Evolutionary conservation across 2,329 filamentous ascomycete genomes (phyloP).

Genomic region (Trichoderma sp.): DNA sequence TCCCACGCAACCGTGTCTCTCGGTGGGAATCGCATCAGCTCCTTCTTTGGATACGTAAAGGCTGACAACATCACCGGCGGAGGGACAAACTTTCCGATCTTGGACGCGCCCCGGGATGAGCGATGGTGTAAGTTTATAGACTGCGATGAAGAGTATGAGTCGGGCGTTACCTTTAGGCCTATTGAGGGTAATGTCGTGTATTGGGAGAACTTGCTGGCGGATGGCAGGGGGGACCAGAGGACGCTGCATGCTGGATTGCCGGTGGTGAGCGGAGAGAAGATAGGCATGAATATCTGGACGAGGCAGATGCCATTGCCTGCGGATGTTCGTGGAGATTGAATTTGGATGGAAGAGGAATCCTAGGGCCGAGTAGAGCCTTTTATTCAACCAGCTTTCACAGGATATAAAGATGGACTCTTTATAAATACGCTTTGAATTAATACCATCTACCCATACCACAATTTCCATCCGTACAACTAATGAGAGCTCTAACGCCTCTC

Average conservation of each 20-base stretch:
- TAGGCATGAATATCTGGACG: conserved; percentile 57
- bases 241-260: conserved; percentile 51
- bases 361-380: background rate
- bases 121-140: conserved; percentile 49
- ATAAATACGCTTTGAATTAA: background rate
- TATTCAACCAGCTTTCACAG: background rate
- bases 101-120: conserved; percentile 40
- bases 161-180: conserved; percentile 50
- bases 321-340: conserved; percentile 19
- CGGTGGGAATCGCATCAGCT: conserved; percentile 48
- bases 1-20: conserved; percentile 39
- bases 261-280: conserved; percentile 48
- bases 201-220: conserved; percentile 47
- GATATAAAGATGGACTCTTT: background rate
- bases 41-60: conserved; percentile 51
- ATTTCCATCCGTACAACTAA: background rate
- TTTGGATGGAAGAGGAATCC: background rate
- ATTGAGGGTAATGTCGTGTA: conserved; percentile 50
- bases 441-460: background rate
- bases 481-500: background rate
- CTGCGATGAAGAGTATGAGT: conserved; percentile 50
- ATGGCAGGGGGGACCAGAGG: conserved; percentile 44
- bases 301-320: conserved; percentile 43
- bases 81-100: conserved; percentile 51
- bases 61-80: conserved; percentile 47